Evolutionary conservation across 768 basidiomycete species (phyloP).

Genomic region (Suillus lakei): DNA sequence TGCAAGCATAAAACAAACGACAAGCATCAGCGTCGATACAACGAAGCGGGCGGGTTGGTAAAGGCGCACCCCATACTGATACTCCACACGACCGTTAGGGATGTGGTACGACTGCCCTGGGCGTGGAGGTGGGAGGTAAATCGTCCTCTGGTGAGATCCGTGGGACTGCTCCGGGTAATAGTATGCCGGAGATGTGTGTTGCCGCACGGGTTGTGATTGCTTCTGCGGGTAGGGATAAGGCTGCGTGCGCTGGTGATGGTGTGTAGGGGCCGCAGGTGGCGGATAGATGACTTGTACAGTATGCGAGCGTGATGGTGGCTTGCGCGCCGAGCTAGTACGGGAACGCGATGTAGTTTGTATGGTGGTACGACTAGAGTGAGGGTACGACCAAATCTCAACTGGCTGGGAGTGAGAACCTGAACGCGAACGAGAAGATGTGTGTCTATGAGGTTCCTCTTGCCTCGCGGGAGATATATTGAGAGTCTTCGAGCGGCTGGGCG

Average conservation of each 20-base stretch:
- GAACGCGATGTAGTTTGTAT: constrained; percentile 30
- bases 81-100: constrained; percentile 21
- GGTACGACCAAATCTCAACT: constrained; percentile 15
- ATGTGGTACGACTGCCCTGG: constrained; percentile 32
- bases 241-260: constrained; percentile 13
- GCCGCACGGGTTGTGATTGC: constrained; percentile 22
- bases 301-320: constrained; percentile 16
- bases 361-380: constrained; percentile 16
- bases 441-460: constrained; percentile 25
- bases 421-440: constrained; percentile 27
- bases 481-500: constrained; percentile 10
- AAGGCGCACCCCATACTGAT: constrained; percentile 35
- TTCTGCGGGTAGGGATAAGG: constrained; percentile 24
- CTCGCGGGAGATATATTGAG: not conserved
- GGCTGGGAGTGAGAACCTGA: constrained; percentile 30
- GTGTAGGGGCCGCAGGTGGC: constrained; percentile 6
- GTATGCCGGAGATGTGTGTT: constrained; percentile 23
- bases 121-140: constrained; percentile 30
- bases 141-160: constrained; percentile 19
- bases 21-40: constrained; percentile 19
- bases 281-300: constrained; percentile 25
- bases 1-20: constrained; percentile 13
- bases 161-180: constrained; percentile 20
- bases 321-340: not conserved
- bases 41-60: constrained; percentile 14